phyloP scores from a whole-genome alignment of 345 rosid species.

The Theobroma cacao region DNA sequence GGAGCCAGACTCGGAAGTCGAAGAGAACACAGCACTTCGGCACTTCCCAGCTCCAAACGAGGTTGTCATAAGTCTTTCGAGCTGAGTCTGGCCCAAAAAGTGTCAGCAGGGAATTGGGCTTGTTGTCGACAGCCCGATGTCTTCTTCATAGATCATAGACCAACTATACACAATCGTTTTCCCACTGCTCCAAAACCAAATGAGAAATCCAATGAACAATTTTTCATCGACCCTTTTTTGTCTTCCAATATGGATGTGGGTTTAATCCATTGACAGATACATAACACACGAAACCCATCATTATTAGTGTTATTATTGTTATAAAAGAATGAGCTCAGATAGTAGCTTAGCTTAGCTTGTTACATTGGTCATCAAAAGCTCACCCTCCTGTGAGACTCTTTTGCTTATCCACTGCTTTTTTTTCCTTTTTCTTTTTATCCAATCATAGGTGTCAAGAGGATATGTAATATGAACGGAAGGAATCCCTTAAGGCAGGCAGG shows the following conservation, averaged over 20 bases:
- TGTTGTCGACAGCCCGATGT: neutral
- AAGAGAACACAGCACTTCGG: too few species aligned
- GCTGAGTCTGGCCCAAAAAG: too few species aligned
- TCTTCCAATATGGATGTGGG: neutral
- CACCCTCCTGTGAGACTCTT: neutral
- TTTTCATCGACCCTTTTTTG: neutral
- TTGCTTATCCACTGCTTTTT: neutral
- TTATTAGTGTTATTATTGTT: too few species aligned
- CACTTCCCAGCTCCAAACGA: too few species aligned
- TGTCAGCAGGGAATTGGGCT: too few species aligned
- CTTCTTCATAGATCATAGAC: neutral
- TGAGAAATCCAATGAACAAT: neutral
- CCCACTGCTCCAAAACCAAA: too few species aligned
- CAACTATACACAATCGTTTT: neutral
- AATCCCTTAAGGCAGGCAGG: neutral
- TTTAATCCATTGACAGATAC: neutral
- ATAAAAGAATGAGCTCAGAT: neutral
- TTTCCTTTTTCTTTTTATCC: neutral
- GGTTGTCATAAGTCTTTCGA: too few species aligned
- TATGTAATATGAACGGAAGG: neutral
- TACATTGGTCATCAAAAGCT: too few species aligned
- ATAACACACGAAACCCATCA: neutral
- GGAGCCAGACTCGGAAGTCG: too few species aligned
- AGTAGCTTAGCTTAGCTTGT: too few species aligned
- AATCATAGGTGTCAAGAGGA: neutral